Evolutionary conservation across 2,329 filamentous ascomycete genomes (phyloP), one percentile per base, ranked within the genome.

Genomic region (Aspergillus aculeatinus): DNA sequence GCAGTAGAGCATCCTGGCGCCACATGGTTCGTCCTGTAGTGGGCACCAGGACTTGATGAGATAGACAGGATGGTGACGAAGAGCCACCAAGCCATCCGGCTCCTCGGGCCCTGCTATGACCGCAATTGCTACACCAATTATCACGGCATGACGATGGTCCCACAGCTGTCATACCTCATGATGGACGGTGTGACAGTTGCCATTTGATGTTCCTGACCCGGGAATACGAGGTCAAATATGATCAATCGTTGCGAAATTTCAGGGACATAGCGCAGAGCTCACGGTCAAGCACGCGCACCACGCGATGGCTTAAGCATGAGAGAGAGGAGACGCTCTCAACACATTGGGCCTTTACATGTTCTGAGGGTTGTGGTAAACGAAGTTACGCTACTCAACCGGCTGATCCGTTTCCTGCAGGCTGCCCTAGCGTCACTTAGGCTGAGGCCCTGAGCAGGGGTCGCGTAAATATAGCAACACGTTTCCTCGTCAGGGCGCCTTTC

Each of bases 401-500:
- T 42, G 57, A 57, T 50, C 42, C 29, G 21, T 51, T 59, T 19
- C 31, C 21, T 54, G 44, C 57, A 54, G 33, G 44, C 51, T 48
- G 48, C 47, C 58, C 29, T 29, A 55, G 59, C 59, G 49, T 31
- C 42, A 27, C 53, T 50, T 58, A 56, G 60, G n/a, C 49, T 35
- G 55, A 57, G 48, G 62, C 55, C 23, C 55, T 35, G 56, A 55
- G 56, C 58, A 55, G 53, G 53, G 53, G 29, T 48, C 54, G 63
- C 53, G 67, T 71, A 71, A 71, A 71, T 71, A 71, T 71, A 70
- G 69, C 69, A 68, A 63, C 55, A 48, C 21, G 21, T 33, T 33
- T 55, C 49, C 62, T 57, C 57, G 55, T 55, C 57, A 51, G 58
- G 50, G 50, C 44, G 57, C 56, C 27, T 62, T 61, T 60, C 58